phyloP scores from a whole-genome alignment of 176 grass and related monocot species.

The Phoenix dactylifera region DNA sequence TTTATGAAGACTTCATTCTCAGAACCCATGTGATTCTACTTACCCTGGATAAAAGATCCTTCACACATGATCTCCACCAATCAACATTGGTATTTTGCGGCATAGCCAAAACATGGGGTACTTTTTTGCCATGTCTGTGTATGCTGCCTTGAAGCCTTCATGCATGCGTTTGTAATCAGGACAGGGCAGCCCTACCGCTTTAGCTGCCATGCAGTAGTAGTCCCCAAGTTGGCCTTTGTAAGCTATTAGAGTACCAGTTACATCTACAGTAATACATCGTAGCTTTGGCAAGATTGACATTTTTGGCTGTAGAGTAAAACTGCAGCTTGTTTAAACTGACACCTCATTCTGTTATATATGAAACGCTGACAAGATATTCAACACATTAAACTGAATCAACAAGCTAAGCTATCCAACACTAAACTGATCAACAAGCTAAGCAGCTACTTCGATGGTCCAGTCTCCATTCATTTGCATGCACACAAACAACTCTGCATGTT shows the following conservation, averaged over 20 bases:
- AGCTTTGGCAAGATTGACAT: slow-evolving; percentile 83
- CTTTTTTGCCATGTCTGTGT: slow-evolving; percentile 65
- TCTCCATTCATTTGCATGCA: too few relatives aligned
- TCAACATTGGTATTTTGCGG: slow-evolving; percentile 63
- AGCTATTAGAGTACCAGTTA: slow-evolving; percentile 88
- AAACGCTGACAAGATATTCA: neutral
- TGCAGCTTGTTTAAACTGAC: neutral
- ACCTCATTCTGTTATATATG: slow-evolving; percentile 1
- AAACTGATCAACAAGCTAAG: neutral
- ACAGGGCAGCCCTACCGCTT: slow-evolving; percentile 72
- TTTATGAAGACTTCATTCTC: too few relatives aligned
- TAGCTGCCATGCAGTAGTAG: slow-evolving; percentile 98
- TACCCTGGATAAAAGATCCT: slow-evolving; percentile 84
- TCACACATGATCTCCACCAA: slow-evolving; percentile 92
- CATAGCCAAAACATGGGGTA: slow-evolving; percentile 87
- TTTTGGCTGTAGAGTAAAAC: neutral
- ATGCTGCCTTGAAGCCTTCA: slow-evolving; percentile 85
- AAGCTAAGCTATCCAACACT: neutral
- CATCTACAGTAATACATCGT: slow-evolving; percentile 76
- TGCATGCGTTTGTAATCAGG: slow-evolving; percentile 94
- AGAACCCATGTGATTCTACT: neutral
- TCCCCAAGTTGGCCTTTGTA: slow-evolving; percentile 97
- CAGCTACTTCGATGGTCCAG: too few relatives aligned
- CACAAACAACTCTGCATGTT: too few relatives aligned
- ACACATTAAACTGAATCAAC: neutral